Percentiles rank a stretch among this genome's conserved stretches.
These are phyloP conservation scores for Cantharellus cinnabarinus DNA, from an alignment of 768 basidiomycete genomes.

Conservation along the genomic window DNA sequence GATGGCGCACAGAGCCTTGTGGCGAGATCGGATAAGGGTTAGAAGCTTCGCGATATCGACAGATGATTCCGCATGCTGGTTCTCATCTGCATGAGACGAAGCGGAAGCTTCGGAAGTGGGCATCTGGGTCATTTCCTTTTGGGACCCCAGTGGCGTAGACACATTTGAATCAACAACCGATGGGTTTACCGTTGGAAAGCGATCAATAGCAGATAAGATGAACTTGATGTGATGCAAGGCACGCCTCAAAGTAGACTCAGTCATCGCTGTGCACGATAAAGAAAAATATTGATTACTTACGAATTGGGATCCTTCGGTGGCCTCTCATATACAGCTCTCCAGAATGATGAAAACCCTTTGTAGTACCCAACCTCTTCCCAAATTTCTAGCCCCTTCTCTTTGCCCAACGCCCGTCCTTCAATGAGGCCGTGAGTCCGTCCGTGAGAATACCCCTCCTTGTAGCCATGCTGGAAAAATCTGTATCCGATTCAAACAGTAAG, in stretches of 20 bases:
- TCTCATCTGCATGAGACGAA: background rate
- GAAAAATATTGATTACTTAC: background rate
- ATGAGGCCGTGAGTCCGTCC: slow-evolving; percentile 78
- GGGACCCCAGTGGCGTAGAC: background rate
- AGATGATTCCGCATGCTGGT: background rate
- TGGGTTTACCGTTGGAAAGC: background rate
- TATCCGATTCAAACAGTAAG: background rate
- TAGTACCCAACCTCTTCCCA: slow-evolving; percentile 97
- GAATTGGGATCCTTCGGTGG: slow-evolving; percentile 17
- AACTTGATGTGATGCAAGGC: background rate
- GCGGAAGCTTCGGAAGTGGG: background rate
- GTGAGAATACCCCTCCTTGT: slow-evolving; percentile 58
- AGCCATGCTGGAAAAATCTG: slow-evolving; percentile 25
- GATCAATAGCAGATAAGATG: background rate
- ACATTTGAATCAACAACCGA: background rate
- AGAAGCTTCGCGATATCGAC: slow-evolving; percentile 18
- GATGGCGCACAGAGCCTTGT: slow-evolving; percentile 67
- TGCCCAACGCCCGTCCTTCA: slow-evolving; percentile 75
- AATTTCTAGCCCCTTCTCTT: slow-evolving; percentile 82
- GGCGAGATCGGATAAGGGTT: slow-evolving; percentile 68
- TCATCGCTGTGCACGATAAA: background rate
- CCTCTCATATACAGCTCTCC: slow-evolving; percentile 29
- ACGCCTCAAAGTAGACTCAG: background rate
- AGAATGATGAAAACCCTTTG: slow-evolving; percentile 62
- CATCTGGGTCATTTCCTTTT: background rate